Percentiles rank a stretch among this genome's conserved stretches.
Conservation (phyloP, 441 rosid species). For the Pelargonium myrrhifolium region DNA sequence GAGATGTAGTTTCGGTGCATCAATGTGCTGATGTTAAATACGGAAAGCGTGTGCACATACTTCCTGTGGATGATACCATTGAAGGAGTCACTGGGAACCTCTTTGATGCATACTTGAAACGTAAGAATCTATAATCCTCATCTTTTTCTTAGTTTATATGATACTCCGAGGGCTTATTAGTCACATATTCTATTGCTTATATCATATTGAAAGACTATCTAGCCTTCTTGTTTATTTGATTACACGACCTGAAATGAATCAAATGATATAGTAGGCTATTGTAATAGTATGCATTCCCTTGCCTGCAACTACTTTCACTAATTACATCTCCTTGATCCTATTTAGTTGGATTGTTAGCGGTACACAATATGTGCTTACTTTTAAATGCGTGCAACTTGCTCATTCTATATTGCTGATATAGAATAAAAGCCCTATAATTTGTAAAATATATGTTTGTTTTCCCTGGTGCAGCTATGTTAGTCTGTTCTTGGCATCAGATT, state of each 20-base stretch:
- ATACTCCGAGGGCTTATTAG: neutral
- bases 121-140: conserved; percentile 37
- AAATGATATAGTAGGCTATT: too few relatives aligned
- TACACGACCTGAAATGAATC: too few relatives aligned
- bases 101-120: conserved; percentile 82
- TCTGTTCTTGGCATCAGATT: too few relatives aligned
- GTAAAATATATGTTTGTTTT: too few relatives aligned
- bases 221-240: neutral
- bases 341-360: neutral
- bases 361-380: neutral
- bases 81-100: conserved; percentile 91
- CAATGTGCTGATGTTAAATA: conserved; percentile 83
- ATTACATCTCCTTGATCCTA: too few relatives aligned
- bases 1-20: conserved; percentile 84
- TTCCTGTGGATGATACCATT: conserved; percentile 81
- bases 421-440: too few relatives aligned
- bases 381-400: neutral
- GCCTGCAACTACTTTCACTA: neutral
- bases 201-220: neutral
- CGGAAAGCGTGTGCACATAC: conserved; percentile 78
- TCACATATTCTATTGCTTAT: neutral
- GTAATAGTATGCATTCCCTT: neutral
- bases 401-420: too few relatives aligned
- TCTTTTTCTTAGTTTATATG: neutral
- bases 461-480: too few relatives aligned